A percentile compares a stretch with the other conserved stretches of the same genome.
Conservation (phyloP, 352 stramenopile species). For the Aphanomyces stellatus region DNA sequence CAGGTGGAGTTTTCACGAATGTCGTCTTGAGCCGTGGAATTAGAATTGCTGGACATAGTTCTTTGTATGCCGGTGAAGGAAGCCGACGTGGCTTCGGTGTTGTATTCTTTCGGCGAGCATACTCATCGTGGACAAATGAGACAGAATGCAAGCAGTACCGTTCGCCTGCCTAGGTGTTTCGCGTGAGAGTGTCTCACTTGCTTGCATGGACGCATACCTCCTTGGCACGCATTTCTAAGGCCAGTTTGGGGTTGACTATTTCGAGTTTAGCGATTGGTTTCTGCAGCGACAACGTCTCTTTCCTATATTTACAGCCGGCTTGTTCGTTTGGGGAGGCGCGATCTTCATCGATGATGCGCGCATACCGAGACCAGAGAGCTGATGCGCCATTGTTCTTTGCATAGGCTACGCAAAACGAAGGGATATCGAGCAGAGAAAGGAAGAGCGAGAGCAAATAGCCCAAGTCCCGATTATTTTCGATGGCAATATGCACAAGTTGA, state of each 20-base stretch:
- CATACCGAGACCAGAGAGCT: not conserved
- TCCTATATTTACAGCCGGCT: not conserved
- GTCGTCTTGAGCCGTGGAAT: not conserved
- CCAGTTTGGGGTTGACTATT: too few species aligned
- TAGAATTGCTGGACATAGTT: not conserved
- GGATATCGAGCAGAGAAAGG: not conserved
- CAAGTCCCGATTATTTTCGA: not conserved
- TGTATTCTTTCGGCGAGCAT: not conserved
- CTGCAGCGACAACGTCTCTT: too few species aligned
- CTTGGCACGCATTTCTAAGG: too few species aligned
- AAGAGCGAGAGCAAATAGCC: not conserved
- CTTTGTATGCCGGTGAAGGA: too few species aligned
- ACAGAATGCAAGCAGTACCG: not conserved
- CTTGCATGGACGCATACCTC: too few species aligned
- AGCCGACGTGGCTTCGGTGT: not conserved
- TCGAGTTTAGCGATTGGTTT: too few species aligned
- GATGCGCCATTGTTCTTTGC: not conserved
- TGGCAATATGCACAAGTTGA: not conserved
- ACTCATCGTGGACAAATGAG: not conserved
- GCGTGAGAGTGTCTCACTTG: not conserved
- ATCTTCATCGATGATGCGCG: not conserved
- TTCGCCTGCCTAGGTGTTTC: not conserved
- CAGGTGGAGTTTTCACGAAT: not conserved
- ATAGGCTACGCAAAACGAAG: not conserved
- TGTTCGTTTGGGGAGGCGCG: not conserved